Conservation (phyloP, 1,139 yeast species). For the Hemisphaericaspora xylanilytica region DNA sequence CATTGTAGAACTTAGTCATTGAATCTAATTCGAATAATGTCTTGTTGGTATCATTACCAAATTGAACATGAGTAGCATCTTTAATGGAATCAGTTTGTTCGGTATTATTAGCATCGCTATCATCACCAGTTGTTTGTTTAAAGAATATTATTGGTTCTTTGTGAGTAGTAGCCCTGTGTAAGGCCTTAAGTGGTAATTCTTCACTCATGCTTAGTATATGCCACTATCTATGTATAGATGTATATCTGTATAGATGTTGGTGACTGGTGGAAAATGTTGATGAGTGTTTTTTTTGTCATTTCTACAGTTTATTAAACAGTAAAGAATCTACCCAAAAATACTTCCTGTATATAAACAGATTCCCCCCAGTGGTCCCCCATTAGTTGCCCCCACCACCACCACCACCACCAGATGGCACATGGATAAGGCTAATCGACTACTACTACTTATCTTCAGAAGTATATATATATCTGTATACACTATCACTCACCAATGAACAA, state of each 20-base stretch:
- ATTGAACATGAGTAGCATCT: slow-evolving; percentile 36
- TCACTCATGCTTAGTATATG: not conserved
- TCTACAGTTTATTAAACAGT: too few species aligned
- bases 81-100: slow-evolving; percentile 24
- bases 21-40: slow-evolving; percentile 33
- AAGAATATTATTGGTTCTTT: slow-evolving; percentile 25
- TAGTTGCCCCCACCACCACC: too few species aligned
- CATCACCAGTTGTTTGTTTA: too few species aligned
- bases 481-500: slow-evolving; percentile 1
- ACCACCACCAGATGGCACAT: too few species aligned
- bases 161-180: slow-evolving; percentile 25
- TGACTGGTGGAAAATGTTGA: too few species aligned
- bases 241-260: not conserved
- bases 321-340: too few species aligned
- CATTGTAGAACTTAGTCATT: slow-evolving; percentile 58
- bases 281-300: too few species aligned
- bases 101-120: slow-evolving; percentile 14
- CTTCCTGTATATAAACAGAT: too few species aligned
- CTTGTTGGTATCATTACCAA: slow-evolving; percentile 23
- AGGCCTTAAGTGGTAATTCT: slow-evolving; percentile 15
- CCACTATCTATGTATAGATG: not conserved
- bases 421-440: too few species aligned
- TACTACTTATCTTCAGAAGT: too few species aligned
- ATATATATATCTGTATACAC: too few species aligned
- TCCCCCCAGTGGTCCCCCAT: too few species aligned